Evolutionary conservation across 352 stramenopile species (phyloP), one percentile per base, ranked within the genome.

Genomic region (Globisporangium alternatum): DNA sequence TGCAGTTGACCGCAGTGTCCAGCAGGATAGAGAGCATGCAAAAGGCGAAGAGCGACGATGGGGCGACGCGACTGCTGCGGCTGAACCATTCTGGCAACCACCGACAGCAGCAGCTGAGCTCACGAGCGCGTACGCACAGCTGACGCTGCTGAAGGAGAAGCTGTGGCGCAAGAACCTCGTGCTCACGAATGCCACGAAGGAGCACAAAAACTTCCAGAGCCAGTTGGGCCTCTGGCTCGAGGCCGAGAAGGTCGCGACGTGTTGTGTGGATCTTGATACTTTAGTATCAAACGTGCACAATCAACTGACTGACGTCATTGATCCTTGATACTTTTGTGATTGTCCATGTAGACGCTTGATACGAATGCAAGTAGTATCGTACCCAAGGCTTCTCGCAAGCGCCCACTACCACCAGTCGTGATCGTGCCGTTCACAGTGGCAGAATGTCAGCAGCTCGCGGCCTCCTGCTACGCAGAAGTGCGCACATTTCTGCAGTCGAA

Each of bases 121-220:
- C 17, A 62, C 77, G 22, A 60, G 78, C 47, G 44, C 70, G 30
- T 90, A 88, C 60, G 77, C 77, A 67, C 65, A 80, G 48, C 56
- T 85, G 22, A 83, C 77, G 41, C 64, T 72, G 30, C 64, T 77
- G 37, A 82, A 82, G 28, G 77, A 90, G 56, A 64, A 68, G 51
- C 71, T 90, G 13, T 63, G 69, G 10, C 60, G 67, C 53, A 77
- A 84, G 59, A 84, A 90, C 55, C 68, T 80, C 25, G 60, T 73
- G 53, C 65, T 90, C 43, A 68, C 71, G 7, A 66, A 75, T 6
- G 60, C 74, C 4, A 60, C 69, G 30, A 63, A 74, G 17, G 62
- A 67, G 19, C 77, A 84, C 49, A 59, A 59, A 19, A 77, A 79
- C 28, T 83, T 87, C 56, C 59, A 81, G 52, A 66, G 74, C 21